Evolutionary conservation across 2,329 filamentous ascomycete genomes (phyloP).

Genomic region (Microdochium paspali): DNA sequence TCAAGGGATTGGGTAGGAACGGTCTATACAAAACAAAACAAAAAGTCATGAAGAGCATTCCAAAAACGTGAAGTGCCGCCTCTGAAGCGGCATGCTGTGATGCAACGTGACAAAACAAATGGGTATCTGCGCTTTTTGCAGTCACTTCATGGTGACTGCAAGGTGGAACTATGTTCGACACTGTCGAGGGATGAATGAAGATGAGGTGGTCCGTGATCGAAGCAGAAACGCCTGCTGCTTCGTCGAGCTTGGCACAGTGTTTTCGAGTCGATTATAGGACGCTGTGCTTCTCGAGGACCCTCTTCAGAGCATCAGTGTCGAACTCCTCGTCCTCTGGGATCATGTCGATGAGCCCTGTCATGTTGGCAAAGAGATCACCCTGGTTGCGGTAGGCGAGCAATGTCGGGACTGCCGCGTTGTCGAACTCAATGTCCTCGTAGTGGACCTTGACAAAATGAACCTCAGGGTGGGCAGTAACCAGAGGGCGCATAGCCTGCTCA

Average conservation of each 20-base stretch:
- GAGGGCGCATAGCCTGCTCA: slow-evolving; percentile 64
- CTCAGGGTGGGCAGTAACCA: slow-evolving; percentile 62
- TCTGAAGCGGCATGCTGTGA: neutral
- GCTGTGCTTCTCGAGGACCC: slow-evolving; percentile 40
- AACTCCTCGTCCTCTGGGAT: slow-evolving; percentile 62
- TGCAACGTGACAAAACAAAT: neutral
- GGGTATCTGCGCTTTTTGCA: neutral
- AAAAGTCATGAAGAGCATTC: neutral
- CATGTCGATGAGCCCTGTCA: slow-evolving; percentile 80
- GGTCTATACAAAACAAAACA: neutral
- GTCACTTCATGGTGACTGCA: neutral
- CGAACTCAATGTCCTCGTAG: slow-evolving; percentile 89
- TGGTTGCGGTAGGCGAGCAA: slow-evolving; percentile 79
- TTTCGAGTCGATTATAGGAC: slow-evolving; percentile 32
- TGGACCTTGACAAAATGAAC: slow-evolving; percentile 87
- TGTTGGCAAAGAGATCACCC: slow-evolving; percentile 82
- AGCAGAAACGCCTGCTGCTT: neutral
- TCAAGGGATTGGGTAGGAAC: neutral
- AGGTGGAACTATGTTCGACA: neutral
- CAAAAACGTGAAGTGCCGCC: neutral
- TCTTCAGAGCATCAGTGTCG: slow-evolving; percentile 41
- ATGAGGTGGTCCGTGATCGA: neutral
- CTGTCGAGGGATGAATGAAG: neutral
- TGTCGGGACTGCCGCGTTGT: slow-evolving; percentile 78
- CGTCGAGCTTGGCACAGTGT: neutral